These are phyloP conservation scores for Nosema muscidifuracis DNA, from an alignment of 371 early-diverging fungal species.

Conservation along the genomic window DNA sequence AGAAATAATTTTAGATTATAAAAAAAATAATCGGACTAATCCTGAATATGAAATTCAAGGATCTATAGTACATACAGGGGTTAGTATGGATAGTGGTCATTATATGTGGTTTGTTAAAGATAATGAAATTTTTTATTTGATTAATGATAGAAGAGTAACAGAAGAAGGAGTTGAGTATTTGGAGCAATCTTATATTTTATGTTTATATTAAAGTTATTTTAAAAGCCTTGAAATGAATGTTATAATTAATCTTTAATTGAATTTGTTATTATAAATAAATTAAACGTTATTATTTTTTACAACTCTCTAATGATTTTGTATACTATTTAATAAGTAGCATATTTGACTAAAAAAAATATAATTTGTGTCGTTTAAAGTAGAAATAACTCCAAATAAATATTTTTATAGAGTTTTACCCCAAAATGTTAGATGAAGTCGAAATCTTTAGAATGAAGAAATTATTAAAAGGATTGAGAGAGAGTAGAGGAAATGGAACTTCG, in stretches of 20 bases:
- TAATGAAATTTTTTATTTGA: background rate
- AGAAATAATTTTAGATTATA: background rate
- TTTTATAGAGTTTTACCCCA: background rate
- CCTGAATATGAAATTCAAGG: constrained; percentile 12
- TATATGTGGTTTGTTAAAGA: constrained; percentile 45
- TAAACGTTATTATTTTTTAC: too few relatives aligned
- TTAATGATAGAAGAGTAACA: constrained; percentile 9
- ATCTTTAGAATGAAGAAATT: constrained; percentile 91
- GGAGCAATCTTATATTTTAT: constrained; percentile 17
- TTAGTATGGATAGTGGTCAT: constrained; percentile 32
- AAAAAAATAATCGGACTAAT: background rate
- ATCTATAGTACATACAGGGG: constrained; percentile 41
- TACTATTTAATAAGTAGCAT: too few relatives aligned
- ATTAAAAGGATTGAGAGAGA: constrained; percentile 83
- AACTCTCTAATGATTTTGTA: background rate
- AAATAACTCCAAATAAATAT: too few relatives aligned
- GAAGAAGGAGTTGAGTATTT: constrained; percentile 13
- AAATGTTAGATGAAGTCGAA: constrained; percentile 49
- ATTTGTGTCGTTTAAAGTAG: background rate
- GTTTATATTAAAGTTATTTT: background rate
- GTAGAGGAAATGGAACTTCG: constrained; percentile 95
- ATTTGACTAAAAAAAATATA: too few relatives aligned
- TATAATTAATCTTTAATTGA: too few relatives aligned
- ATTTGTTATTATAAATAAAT: too few relatives aligned
- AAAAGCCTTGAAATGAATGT: too few relatives aligned